Evolutionary conservation across 2,329 filamentous ascomycete genomes (phyloP).

Genomic region (Daldinia sp.): DNA sequence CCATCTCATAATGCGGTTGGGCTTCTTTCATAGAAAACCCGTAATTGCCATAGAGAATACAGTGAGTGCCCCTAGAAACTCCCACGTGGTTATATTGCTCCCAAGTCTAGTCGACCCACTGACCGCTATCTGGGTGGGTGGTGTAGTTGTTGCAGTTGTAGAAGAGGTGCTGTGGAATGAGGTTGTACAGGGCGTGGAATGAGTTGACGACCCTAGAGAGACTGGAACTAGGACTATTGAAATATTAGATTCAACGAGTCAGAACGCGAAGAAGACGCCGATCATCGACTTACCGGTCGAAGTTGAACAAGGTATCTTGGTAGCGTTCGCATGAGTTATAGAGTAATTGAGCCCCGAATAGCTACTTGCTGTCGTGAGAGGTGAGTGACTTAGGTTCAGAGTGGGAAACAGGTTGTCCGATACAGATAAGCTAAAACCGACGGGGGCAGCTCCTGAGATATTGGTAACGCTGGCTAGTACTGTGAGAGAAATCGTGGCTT

Average conservation of each 20-base stretch:
- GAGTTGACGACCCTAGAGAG: background rate
- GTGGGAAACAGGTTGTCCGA: constrained; percentile 14
- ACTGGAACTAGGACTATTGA: constrained; percentile 21
- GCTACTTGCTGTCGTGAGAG: constrained; percentile 4
- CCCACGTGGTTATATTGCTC: background rate
- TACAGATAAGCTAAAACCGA: constrained; percentile 2
- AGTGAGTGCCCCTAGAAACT: constrained; percentile 17
- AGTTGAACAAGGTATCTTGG: constrained; percentile 37
- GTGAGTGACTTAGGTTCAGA: constrained; percentile 9
- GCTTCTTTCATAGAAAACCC: constrained; percentile 26
- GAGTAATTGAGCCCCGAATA: constrained; percentile 29
- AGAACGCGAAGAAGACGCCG: background rate
- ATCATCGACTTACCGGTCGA: constrained; percentile 28
- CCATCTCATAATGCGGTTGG: background rate
- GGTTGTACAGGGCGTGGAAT: constrained; percentile 8
- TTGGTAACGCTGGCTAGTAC: constrained; percentile 13
- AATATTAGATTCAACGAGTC: constrained; percentile 19
- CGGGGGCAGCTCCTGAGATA: constrained; percentile 9
- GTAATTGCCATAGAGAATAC: constrained; percentile 12
- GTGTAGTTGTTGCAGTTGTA: constrained; percentile 7
- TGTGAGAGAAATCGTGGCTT: constrained; percentile 31
- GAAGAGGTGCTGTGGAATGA: constrained; percentile 21
- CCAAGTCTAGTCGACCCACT: constrained; percentile 22
- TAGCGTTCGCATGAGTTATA: constrained; percentile 19
- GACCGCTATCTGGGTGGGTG: constrained; percentile 34